Conservation (phyloP, 163 green algal species). For the Scenedesmus sp. region DNA sequence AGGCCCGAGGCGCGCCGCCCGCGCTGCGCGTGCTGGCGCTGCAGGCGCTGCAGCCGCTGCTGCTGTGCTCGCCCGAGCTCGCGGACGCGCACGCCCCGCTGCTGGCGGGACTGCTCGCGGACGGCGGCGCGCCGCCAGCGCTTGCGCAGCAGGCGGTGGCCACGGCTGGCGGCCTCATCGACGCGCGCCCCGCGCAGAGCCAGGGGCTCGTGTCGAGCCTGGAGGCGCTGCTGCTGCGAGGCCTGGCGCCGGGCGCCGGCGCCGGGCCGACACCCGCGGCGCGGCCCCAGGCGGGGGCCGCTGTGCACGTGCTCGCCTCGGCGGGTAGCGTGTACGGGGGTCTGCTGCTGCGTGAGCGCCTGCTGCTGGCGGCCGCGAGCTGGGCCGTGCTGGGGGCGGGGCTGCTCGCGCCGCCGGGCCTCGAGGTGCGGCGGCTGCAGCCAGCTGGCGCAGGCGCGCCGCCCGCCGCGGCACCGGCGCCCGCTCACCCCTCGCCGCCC, state of each 20-base stretch:
- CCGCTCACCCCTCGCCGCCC: neutral
- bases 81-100: neutral
- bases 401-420: neutral
- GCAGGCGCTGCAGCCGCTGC: constrained; percentile 31
- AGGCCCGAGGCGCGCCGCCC: neutral
- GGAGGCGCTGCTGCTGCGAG: constrained; percentile 29
- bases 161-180: constrained; percentile 4
- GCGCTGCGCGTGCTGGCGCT: constrained; percentile 21
- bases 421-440: neutral
- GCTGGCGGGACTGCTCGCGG: constrained; percentile 15
- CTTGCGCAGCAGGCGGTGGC: constrained; percentile 20
- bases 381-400: constrained; percentile 29
- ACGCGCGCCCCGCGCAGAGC: constrained; percentile 26
- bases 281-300: neutral
- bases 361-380: constrained; percentile 17
- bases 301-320: neutral
- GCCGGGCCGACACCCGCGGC: neutral
- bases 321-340: constrained; percentile 22
- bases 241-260: neutral
- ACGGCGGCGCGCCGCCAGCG: neutral
- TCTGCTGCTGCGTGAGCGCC: constrained; percentile 41
- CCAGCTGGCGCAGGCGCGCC: neutral
- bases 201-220: constrained; percentile 16
- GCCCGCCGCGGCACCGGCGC: neutral
- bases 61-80: constrained; percentile 5